Conservation (phyloP, 306 rosid genomes). For the Citrullus amarus region DNA sequence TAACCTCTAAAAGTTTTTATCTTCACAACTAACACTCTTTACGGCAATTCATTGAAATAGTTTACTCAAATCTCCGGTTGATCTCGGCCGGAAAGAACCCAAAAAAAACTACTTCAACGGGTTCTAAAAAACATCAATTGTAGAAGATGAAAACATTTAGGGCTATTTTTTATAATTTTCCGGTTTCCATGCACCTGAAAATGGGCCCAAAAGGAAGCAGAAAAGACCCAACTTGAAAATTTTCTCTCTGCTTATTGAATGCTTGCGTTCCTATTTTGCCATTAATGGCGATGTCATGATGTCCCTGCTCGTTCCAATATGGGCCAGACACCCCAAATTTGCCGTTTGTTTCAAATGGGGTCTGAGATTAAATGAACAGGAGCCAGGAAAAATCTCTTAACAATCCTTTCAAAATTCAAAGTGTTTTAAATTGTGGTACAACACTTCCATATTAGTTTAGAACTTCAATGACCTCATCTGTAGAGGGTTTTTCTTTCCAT, state of each 20-base stretch:
- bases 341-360: slow-evolving; percentile 4
- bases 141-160: too few relatives aligned
- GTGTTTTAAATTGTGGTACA: neutral
- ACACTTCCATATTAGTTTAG: neutral
- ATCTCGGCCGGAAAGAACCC: too few relatives aligned
- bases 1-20: too few relatives aligned
- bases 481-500: neutral
- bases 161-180: too few relatives aligned
- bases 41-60: too few relatives aligned
- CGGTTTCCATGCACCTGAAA: neutral
- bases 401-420: neutral
- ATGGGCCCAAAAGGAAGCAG: neutral
- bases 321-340: slow-evolving; percentile 6
- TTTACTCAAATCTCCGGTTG: too few relatives aligned
- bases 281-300: slow-evolving; percentile 1
- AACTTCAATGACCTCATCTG: neutral
- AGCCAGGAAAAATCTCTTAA: neutral
- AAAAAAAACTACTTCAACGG: too few relatives aligned
- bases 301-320: neutral
- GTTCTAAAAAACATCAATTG: too few relatives aligned
- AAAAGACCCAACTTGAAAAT: neutral
- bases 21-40: too few relatives aligned
- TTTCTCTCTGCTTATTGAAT: neutral
- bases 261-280: neutral
- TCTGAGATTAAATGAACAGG: neutral